phyloP scores from a whole-genome alignment of 495 filamentous ascomycete species.

The Aspergillus campestris region DNA sequence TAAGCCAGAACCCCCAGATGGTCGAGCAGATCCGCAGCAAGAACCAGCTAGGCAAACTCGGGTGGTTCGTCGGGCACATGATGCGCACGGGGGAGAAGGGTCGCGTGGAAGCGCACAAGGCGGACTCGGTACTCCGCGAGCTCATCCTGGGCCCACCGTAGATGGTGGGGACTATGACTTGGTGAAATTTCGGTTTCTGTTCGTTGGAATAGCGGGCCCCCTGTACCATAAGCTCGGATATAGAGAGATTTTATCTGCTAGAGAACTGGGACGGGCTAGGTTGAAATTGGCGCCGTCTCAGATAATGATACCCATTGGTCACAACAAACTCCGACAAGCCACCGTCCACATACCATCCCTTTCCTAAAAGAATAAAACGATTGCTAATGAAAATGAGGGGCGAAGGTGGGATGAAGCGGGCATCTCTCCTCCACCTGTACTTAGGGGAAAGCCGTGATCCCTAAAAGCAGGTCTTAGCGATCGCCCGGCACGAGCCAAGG shows the following conservation, averaged over 20 bases:
- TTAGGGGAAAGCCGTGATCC: constrained; percentile 41
- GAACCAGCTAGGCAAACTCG: constrained; percentile 66
- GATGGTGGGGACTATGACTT: too few relatives aligned
- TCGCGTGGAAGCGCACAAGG: constrained; percentile 65
- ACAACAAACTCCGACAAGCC: not conserved
- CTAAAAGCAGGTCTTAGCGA: constrained; percentile 47
- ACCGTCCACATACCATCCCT: too few relatives aligned
- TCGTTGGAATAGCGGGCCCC: too few relatives aligned
- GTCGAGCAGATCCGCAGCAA: constrained; percentile 58
- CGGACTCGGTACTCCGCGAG: constrained; percentile 54
- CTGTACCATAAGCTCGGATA: too few relatives aligned
- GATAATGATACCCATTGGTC: constrained; percentile 4
- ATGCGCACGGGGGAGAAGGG: constrained; percentile 69
- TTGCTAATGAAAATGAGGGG: constrained; percentile 19
- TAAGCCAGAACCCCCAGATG: constrained; percentile 47
- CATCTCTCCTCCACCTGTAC: constrained; percentile 44
- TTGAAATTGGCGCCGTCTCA: not conserved
- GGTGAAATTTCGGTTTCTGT: too few relatives aligned
- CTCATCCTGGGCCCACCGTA: constrained; percentile 31
- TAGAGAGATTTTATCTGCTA: too few relatives aligned
- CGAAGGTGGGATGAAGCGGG: constrained; percentile 18
- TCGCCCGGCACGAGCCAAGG: constrained; percentile 9
- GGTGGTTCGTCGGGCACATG: constrained; percentile 88
- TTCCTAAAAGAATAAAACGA: constrained; percentile 1
- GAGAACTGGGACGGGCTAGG: too few relatives aligned